phyloP scores from a whole-genome alignment of 2,329 filamentous ascomycete genomes.

The Fusarium sp. region DNA sequence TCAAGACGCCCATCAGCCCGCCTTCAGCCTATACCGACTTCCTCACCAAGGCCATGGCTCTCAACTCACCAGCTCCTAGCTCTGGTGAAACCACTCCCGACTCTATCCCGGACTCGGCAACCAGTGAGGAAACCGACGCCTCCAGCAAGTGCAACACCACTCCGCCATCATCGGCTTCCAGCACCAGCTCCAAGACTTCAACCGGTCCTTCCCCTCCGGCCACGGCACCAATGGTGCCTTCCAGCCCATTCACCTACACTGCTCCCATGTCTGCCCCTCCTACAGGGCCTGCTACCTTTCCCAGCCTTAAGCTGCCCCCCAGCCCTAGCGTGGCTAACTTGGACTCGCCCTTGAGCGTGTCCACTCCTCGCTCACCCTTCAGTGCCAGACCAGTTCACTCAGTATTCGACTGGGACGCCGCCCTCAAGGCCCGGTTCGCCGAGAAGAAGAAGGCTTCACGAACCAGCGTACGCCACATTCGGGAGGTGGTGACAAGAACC shows the following conservation, averaged over 20 bases:
- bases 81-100: constrained; percentile 62
- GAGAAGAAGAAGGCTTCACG: constrained; percentile 69
- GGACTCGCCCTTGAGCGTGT: constrained; percentile 76
- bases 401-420: constrained; percentile 82
- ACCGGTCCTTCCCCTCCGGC: constrained; percentile 43
- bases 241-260: constrained; percentile 63
- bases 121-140: constrained; percentile 65
- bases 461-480: constrained; percentile 75
- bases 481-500: constrained; percentile 93
- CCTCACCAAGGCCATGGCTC: constrained; percentile 79
- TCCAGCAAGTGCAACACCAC: constrained; percentile 66
- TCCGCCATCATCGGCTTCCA: constrained; percentile 59
- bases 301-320: constrained; percentile 79
- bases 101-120: constrained; percentile 65
- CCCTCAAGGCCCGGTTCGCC: constrained; percentile 73
- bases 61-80: constrained; percentile 74
- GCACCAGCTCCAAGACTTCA: constrained; percentile 43
- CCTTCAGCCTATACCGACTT: constrained; percentile 93
- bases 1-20: constrained; percentile 93
- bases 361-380: constrained; percentile 75
- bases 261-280: constrained; percentile 69
- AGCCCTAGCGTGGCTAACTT: constrained; percentile 75
- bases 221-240: constrained; percentile 54
- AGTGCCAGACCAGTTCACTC: constrained; percentile 73
- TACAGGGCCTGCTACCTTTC: constrained; percentile 69